Evolutionary conservation across 371 early-diverging fungal genomes (phyloP).

Genomic region (Mucor ambiguus): DNA sequence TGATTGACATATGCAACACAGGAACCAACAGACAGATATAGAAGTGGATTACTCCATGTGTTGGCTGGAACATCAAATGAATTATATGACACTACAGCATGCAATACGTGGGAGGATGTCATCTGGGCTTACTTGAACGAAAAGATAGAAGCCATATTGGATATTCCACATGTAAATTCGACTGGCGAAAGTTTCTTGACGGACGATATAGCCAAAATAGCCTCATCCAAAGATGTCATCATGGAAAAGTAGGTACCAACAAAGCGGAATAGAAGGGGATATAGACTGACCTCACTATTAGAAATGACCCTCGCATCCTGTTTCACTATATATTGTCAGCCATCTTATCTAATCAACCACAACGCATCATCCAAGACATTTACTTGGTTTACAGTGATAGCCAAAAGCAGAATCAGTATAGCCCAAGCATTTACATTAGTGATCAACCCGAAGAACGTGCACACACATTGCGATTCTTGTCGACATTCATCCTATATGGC

Average conservation of each 20-base stretch:
- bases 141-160: slow-evolving; percentile 12
- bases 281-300: not conserved
- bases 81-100: slow-evolving; percentile 9
- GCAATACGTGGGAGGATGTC: slow-evolving; percentile 42
- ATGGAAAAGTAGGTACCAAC: slow-evolving; percentile 5
- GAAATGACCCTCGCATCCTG: slow-evolving; percentile 16
- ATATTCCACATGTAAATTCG: not conserved
- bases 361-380: slow-evolving; percentile 4
- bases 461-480: slow-evolving; percentile 18
- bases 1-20: slow-evolving; percentile 2
- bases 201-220: not conserved
- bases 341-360: slow-evolving; percentile 9
- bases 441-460: not conserved
- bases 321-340: slow-evolving; percentile 24
- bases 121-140: slow-evolving; percentile 40
- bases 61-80: slow-evolving; percentile 9
- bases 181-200: not conserved
- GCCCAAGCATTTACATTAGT: not conserved
- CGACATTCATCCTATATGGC: slow-evolving; percentile 26
- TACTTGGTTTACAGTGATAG: not conserved
- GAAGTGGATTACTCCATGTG: not conserved
- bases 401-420: not conserved
- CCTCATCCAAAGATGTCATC: slow-evolving; percentile 17
- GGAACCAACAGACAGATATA: not conserved
- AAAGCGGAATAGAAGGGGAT: not conserved